A percentile compares a stretch with the other conserved stretches of the same genome.
These are phyloP conservation scores for Solanum hybrid DNA, from an alignment of 305 asterid species.

Conservation along the genomic window DNA sequence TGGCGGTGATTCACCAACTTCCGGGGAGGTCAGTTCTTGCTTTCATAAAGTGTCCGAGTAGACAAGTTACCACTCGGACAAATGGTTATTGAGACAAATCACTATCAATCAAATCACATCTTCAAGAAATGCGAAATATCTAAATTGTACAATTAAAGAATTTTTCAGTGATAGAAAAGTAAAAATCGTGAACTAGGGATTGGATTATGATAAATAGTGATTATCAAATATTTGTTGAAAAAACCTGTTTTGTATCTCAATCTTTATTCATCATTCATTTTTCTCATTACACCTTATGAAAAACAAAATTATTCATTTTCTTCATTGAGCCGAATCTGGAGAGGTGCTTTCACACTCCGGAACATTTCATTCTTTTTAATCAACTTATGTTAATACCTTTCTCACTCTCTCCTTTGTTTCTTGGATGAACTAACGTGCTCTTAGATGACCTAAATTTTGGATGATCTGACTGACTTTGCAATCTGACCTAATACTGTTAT, in stretches of 20 bases:
- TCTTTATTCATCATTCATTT: neutral
- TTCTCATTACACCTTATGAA: neutral
- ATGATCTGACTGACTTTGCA: neutral
- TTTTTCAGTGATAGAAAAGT: neutral
- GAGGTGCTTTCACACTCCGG: neutral
- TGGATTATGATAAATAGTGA: neutral
- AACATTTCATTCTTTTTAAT: neutral
- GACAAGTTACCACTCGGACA: neutral
- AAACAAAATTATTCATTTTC: neutral
- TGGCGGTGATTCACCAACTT: slow-evolving; percentile 78
- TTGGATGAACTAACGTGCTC: neutral
- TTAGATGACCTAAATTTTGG: neutral
- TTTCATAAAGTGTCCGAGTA: neutral
- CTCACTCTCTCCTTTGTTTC: neutral
- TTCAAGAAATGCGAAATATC: neutral
- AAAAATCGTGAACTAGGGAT: neutral
- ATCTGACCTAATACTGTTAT: neutral
- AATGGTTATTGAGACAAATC: neutral
- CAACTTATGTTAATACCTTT: neutral
- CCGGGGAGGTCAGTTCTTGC: slow-evolving; percentile 56
- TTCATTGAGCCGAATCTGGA: neutral
- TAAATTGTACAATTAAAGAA: neutral
- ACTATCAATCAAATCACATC: neutral
- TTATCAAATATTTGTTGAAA: neutral
- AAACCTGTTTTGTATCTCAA: neutral